phyloP scores from a whole-genome alignment of 2,329 filamentous ascomycete species.

The Thielaviopsis musarum region DNA sequence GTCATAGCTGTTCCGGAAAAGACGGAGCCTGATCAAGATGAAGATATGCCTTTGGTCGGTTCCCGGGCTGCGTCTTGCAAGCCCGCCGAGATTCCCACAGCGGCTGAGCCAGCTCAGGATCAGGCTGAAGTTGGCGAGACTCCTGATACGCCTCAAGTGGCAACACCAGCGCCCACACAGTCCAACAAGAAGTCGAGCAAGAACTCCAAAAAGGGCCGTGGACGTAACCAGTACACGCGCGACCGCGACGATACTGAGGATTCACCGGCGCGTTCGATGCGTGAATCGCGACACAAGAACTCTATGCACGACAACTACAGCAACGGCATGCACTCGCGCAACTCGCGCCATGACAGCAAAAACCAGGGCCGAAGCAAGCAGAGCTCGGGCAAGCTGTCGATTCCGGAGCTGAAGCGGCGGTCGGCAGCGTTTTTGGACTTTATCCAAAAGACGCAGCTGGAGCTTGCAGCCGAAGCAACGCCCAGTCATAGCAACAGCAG shows the following conservation, averaged over 20 bases:
- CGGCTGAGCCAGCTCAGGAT: background rate
- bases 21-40: conserved; percentile 17
- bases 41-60: conserved; percentile 43
- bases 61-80: conserved; percentile 6
- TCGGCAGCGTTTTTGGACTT: conserved; percentile 77
- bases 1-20: background rate
- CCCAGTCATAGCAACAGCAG: conserved; percentile 18
- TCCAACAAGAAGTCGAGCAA: conserved; percentile 43
- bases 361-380: conserved; percentile 36
- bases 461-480: conserved; percentile 53
- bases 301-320: background rate
- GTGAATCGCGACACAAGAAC: conserved; percentile 18
- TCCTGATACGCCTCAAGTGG: conserved; percentile 18
- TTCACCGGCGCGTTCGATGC: conserved; percentile 40
- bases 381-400: conserved; percentile 53
- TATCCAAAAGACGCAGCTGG: conserved; percentile 75
- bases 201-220: conserved; percentile 49
- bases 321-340: conserved; percentile 3
- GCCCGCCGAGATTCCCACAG: background rate
- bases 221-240: conserved; percentile 70
- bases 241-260: conserved; percentile 48
- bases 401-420: conserved; percentile 76
- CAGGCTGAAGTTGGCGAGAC: background rate
- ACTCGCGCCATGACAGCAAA: conserved; percentile 19
- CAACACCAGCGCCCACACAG: conserved; percentile 28